A percentile compares a stretch with the other conserved stretches of the same genome.
Evolutionary conservation across 1,284 basidiomycete genomes (phyloP).

Genomic region (Gomphus bonarii): DNA sequence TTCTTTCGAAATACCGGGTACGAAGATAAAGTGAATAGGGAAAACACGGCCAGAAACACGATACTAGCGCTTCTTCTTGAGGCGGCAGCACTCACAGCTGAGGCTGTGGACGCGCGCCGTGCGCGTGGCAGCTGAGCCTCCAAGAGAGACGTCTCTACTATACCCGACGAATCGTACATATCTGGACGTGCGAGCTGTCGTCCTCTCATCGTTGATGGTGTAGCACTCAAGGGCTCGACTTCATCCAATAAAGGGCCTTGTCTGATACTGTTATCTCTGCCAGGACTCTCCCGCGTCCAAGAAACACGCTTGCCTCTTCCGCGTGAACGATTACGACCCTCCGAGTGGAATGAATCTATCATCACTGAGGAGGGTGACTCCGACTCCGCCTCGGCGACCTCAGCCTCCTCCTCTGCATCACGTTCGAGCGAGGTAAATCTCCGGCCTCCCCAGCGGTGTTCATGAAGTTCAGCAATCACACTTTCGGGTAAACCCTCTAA

Average conservation of each 20-base stretch:
- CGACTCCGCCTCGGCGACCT: not conserved
- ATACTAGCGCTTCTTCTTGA: slow-evolving; percentile 56
- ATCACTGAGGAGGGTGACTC: slow-evolving; percentile 1
- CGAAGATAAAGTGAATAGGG: slow-evolving; percentile 55
- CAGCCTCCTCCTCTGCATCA: not conserved
- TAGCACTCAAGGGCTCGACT: not conserved
- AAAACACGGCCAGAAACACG: slow-evolving; percentile 63
- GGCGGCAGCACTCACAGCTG: slow-evolving; percentile 21
- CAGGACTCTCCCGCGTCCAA: slow-evolving; percentile 46
- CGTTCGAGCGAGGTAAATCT: not conserved
- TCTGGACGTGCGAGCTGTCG: not conserved
- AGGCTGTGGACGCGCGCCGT: slow-evolving; percentile 5
- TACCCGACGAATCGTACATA: not conserved
- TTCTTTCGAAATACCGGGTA: slow-evolving; percentile 24
- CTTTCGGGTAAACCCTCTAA: slow-evolving; percentile 6
- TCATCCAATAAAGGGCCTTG: not conserved
- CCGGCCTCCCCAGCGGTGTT: not conserved
- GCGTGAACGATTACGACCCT: slow-evolving; percentile 30
- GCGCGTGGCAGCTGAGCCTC: not conserved
- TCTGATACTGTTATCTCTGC: not conserved
- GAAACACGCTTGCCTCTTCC: slow-evolving; percentile 44
- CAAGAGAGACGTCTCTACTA: not conserved
- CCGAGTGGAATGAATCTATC: slow-evolving; percentile 43
- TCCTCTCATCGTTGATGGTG: not conserved
- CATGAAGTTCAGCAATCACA: not conserved